Base-by-base conservation (phyloP, 371 early-diverging fungal species). In the Aphelidium insulamus region DNA sequence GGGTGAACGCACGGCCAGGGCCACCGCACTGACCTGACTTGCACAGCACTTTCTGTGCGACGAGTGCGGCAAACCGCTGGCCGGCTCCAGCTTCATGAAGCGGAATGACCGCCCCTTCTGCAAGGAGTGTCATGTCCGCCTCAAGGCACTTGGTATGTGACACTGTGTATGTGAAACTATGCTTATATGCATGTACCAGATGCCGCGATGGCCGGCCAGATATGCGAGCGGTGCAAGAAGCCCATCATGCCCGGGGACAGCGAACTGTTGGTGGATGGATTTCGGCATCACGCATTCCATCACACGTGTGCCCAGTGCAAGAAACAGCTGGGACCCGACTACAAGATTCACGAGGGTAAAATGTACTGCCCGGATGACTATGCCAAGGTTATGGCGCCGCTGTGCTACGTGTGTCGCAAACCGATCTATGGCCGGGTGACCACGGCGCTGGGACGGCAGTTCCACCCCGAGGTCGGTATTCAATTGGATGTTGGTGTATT, bases 311-410 rank as follows among this genome's bases (percentile, higher is more conserved):
- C 38, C 6, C 21, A 33, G 7, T 62, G 63, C 37, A 38, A 49
- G 18, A 19, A 30, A 20, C 25, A 27, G 22, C 43, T 62, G 25
- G 33, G 28, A 4, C 18, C 30, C 15, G 42, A 47, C 28, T 44
- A 43, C 24, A 48, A 39, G 21, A 51, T 51, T 35, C 36, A 49
- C 36, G 51, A 55, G 16, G 57, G 57, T 3, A 52, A 59, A 25
- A 36, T 62, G 16, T 62, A 56, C 38, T 62, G 63, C 31, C 37
- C 44, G n/a, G 32, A 32, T 5, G 48, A 54, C 36, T 57, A 39
- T 29, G 45, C 44, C 11, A 22, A 33, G 31, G 32, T 41, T 12
- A 33, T 37, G 0, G 40, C 41, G 17, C 40, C 41, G 10, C 30
- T 34, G 2, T 62, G 63, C 33, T 30, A 34, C 10, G 52, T 44